These are phyloP conservation scores for Amoebophrya sp. DNA, from an alignment of 169 alveolate genomes.

Conservation along the genomic window DNA sequence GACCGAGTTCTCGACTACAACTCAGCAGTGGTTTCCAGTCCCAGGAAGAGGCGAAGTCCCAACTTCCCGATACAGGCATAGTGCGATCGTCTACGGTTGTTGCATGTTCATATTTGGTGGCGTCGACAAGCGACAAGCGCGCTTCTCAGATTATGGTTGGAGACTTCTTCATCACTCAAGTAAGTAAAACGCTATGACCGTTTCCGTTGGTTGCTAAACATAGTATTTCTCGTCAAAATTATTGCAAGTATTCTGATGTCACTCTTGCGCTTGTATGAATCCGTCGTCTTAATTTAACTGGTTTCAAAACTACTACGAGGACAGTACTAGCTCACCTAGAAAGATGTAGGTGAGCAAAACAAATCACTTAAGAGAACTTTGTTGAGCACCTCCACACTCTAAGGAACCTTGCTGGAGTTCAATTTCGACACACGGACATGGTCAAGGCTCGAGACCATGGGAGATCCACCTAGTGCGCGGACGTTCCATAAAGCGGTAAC, in stretches of 20 bases:
- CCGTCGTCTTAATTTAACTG: not conserved
- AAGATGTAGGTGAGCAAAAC: no score
- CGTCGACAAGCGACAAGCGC: conserved; percentile 57
- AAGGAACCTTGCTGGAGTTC: conserved; percentile 50
- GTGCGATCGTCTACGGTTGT: conserved; percentile 59
- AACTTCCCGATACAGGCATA: conserved; percentile 61
- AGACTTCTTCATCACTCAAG: not conserved
- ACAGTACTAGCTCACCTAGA: no score
- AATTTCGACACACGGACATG: conserved; percentile 51
- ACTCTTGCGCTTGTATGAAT: not conserved
- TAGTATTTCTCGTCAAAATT: not conserved
- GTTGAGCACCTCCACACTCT: no score
- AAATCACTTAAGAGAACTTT: no score
- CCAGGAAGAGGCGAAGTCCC: conserved; percentile 50
- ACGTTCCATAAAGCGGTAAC: conserved; percentile 65
- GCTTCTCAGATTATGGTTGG: not conserved
- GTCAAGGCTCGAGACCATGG: conserved; percentile 12
- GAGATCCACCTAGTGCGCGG: conserved; percentile 56
- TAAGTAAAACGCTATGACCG: not conserved
- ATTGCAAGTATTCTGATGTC: not conserved
- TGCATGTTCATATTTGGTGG: conserved; percentile 70
- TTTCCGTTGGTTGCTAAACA: not conserved
- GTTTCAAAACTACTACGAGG: no score
- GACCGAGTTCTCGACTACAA: conserved; percentile 57
- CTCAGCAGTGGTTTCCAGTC: conserved; percentile 40